Evolutionary conservation across 768 basidiomycete species (phyloP).

Genomic region (Lentinula guzmanii): DNA sequence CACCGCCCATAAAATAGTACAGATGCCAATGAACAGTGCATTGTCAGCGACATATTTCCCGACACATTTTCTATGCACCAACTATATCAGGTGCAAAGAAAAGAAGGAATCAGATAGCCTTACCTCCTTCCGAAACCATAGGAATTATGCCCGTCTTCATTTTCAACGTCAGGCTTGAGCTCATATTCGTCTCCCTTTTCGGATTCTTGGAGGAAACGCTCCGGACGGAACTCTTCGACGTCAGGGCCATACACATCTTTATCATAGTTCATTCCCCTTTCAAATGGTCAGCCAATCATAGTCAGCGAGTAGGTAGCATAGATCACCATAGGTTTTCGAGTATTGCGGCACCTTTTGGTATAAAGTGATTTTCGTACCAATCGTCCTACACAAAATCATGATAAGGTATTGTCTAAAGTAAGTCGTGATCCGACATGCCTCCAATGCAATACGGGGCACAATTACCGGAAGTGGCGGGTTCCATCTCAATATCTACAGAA

Average conservation of each 20-base stretch:
- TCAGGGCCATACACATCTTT: slow-evolving; percentile 16
- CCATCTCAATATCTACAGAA: slow-evolving; percentile 1
- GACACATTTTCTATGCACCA: slow-evolving; percentile 15
- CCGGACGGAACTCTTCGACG: slow-evolving; percentile 13
- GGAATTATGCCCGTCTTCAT: slow-evolving; percentile 18
- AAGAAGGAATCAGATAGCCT: not conserved
- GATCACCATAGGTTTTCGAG: not conserved
- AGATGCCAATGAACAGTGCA: slow-evolving; percentile 20
- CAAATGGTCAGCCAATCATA: not conserved
- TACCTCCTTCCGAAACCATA: slow-evolving; percentile 20
- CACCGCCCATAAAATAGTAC: not conserved
- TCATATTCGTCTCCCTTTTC: slow-evolving; percentile 10
- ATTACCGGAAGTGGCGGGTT: slow-evolving; percentile 9
- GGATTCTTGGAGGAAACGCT: slow-evolving; percentile 12
- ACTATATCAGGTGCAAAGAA: not conserved
- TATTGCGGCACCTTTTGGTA: slow-evolving; percentile 18
- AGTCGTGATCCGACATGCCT: slow-evolving; percentile 4
- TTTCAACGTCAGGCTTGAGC: slow-evolving; percentile 11
- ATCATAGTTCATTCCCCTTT: slow-evolving; percentile 14
- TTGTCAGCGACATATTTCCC: slow-evolving; percentile 25
- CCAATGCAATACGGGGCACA: slow-evolving; percentile 17
- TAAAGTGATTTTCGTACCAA: slow-evolving; percentile 19
- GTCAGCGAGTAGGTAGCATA: not conserved
- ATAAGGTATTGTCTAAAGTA: not conserved
- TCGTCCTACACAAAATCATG: slow-evolving; percentile 11